These are phyloP conservation scores for Pisolithus albus DNA, from an alignment of 768 basidiomycete genomes.

Conservation along the genomic window DNA sequence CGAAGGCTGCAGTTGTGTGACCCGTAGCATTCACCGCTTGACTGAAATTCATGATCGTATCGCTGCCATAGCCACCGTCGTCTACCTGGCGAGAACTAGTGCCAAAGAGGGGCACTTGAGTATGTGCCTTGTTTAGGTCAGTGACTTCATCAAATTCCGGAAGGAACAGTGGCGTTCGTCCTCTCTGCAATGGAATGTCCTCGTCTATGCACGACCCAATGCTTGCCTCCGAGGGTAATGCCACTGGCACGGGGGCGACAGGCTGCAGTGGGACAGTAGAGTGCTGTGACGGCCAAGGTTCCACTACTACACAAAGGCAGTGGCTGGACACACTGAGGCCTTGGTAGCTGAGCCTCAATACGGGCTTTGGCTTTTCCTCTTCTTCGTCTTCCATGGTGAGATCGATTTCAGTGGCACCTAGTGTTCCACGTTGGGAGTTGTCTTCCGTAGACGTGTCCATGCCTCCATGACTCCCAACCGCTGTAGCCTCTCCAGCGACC, in stretches of 20 bases:
- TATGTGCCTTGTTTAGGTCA: conserved; percentile 25
- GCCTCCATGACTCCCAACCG: neutral
- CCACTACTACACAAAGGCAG: conserved; percentile 76
- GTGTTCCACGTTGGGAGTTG: neutral
- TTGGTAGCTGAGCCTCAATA: conserved; percentile 57
- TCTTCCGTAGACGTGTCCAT: neutral
- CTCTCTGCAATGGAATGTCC: conserved; percentile 27
- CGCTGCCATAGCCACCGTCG: conserved; percentile 32
- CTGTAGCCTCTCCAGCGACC: neutral
- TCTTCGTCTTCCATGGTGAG: conserved; percentile 53
- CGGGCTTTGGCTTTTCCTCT: conserved; percentile 63
- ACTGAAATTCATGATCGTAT: conserved; percentile 69
- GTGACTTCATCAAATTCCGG: conserved; percentile 50
- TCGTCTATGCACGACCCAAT: conserved; percentile 7
- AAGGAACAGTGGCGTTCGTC: conserved; percentile 64
- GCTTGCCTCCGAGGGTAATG: conserved; percentile 21
- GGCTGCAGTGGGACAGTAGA: conserved; percentile 28
- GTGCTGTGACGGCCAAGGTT: conserved; percentile 64
- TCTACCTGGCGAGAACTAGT: conserved; percentile 25
- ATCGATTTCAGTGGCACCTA: conserved; percentile 23
- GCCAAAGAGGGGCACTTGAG: conserved; percentile 39
- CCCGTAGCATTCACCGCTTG: conserved; percentile 58
- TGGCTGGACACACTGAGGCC: conserved; percentile 66
- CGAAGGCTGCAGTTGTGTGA: conserved; percentile 49
- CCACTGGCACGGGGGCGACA: conserved; percentile 25